Conservation (phyloP, 768 basidiomycete species). For the Suillus weaverae region DNA sequence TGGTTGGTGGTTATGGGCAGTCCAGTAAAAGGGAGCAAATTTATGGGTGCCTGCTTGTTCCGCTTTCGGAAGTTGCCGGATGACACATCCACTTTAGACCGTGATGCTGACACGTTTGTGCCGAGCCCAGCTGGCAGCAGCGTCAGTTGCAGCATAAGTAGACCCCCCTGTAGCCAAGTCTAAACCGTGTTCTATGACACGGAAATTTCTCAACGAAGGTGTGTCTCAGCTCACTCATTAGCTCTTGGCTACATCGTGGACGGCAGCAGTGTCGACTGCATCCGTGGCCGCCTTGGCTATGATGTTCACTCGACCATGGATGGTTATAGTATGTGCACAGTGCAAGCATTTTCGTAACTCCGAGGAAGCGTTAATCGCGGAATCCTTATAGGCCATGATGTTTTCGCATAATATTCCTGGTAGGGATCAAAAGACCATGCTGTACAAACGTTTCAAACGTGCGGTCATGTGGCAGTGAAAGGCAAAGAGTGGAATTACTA, state of each 20-base stretch:
- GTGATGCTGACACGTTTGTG: no score
- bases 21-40: slow-evolving; percentile 15
- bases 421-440: background rate
- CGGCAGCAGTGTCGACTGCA: background rate
- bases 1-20: slow-evolving; percentile 6
- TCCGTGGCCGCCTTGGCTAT: background rate
- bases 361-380: background rate
- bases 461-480: background rate
- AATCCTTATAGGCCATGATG: background rate
- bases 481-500: background rate
- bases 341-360: background rate
- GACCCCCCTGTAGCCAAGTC: no score
- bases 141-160: background rate
- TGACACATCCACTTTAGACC: background rate
- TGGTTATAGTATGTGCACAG: background rate
- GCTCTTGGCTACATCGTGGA: background rate
- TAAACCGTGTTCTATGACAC: background rate
- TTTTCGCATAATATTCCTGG: background rate
- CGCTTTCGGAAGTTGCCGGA: slow-evolving; percentile 17
- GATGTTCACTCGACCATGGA: background rate
- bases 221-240: background rate
- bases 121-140: background rate
- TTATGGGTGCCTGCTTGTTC: slow-evolving; percentile 32
- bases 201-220: background rate
- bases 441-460: background rate